These are phyloP conservation scores for Trichoderma lentiforme DNA, from an alignment of 2,329 filamentous ascomycete species.

Conservation along the genomic window DNA sequence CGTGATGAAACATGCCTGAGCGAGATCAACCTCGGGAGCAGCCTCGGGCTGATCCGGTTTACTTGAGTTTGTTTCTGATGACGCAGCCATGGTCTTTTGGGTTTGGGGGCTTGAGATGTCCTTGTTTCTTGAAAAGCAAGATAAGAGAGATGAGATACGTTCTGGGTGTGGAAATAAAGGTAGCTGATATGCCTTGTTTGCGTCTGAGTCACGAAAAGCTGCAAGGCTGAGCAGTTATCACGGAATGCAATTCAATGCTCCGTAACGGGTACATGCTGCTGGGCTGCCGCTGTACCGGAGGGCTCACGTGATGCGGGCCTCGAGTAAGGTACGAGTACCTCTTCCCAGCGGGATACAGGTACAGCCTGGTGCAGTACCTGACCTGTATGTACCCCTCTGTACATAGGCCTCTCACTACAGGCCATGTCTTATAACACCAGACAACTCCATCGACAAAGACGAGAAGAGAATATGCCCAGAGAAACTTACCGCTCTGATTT, in stretches of 20 bases:
- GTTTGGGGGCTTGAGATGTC: neutral
- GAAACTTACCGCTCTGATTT: neutral
- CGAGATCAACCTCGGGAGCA: neutral
- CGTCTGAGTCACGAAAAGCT: neutral
- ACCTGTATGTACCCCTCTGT: neutral
- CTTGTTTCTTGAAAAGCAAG: neutral
- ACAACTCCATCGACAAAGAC: neutral
- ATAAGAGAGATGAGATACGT: neutral
- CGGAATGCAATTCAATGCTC: neutral
- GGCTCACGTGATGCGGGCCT: neutral
- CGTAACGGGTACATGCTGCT: neutral
- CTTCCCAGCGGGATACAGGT: neutral
- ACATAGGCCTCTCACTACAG: too few relatives aligned
- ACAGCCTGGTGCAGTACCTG: neutral
- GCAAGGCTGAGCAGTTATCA: neutral
- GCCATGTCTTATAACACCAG: neutral
- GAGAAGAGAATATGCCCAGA: neutral
- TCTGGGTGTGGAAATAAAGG: neutral
- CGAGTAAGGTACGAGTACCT: neutral
- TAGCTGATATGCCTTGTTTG: neutral
- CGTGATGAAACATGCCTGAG: slow-evolving; percentile 8
- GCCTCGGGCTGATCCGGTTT: neutral
- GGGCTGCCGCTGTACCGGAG: neutral
- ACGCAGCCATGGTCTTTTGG: slow-evolving; percentile 1
- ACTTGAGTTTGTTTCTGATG: neutral